Percentiles rank a stretch among this genome's conserved stretches.
Conservation (phyloP, 164 flowering plant species). For the Aristolochia californica region DNA sequence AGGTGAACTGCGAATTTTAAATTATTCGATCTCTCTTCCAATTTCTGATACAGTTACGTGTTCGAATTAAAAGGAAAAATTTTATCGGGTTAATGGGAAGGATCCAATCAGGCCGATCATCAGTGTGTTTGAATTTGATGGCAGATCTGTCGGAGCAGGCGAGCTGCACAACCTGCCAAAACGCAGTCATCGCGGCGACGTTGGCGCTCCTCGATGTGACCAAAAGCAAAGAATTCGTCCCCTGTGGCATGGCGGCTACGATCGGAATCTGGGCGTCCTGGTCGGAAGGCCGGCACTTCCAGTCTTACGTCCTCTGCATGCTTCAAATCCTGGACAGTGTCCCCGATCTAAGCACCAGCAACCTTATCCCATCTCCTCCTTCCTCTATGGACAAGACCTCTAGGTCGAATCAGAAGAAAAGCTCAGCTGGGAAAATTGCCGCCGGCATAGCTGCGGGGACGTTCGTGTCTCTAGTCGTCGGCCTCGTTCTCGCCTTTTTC, state of each 20-base stretch:
- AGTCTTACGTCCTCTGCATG: slow-evolving; percentile 11
- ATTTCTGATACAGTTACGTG: too few species aligned
- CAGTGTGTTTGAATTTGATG: not conserved
- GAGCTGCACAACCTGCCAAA: slow-evolving; percentile 7
- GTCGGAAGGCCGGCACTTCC: slow-evolving; percentile 8
- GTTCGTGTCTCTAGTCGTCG: not conserved
- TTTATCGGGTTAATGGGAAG: too few species aligned
- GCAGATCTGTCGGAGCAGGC: slow-evolving; percentile 5
- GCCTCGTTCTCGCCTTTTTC: not conserved
- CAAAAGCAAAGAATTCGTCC: slow-evolving; percentile 14
- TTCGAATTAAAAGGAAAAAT: not conserved
- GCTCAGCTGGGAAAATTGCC: not conserved
- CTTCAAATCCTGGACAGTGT: slow-evolving; percentile 11
- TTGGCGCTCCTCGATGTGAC: slow-evolving; percentile 7
- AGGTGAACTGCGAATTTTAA: not conserved
- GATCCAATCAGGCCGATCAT: too few species aligned
- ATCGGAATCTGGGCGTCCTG: slow-evolving; percentile 12
- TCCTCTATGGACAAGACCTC: not conserved
- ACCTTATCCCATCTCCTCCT: slow-evolving; percentile 13
- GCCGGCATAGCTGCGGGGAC: not conserved
- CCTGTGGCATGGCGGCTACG: slow-evolving; percentile 16
- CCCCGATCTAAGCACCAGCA: slow-evolving; percentile 8
- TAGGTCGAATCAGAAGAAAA: too few species aligned
- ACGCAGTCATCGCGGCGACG: slow-evolving; percentile 4
- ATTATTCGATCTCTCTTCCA: not conserved